Base-by-base conservation (phyloP, 805 yeast species). In the Saccharomycopsis malanga region DNA sequence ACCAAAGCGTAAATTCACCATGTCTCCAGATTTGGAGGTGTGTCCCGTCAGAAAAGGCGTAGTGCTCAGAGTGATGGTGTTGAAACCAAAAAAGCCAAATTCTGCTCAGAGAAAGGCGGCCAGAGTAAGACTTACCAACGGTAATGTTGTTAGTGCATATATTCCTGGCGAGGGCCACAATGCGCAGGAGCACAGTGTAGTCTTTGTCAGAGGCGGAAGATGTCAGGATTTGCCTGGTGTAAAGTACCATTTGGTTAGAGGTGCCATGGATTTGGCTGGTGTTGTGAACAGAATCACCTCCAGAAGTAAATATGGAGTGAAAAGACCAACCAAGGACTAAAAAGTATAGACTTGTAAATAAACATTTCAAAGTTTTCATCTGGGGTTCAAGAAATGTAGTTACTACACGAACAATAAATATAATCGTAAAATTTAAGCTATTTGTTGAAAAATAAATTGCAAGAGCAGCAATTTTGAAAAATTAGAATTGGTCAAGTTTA, bases 161-260 rank as follows among this genome's bases (percentile, higher is more conserved):
- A 93, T 93, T 49, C 96, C 97, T 14, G 99, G 99, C 46, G 97
- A 93, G 62, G 98, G 99, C 18, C 98, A 93, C 66, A 93, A 93
- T 61, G 83, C 95, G 20, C 98, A 93, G 70, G 99, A 93, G 65
- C 99, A 93, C 68, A 86, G 94, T 60, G 94, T 93, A 44, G 98
- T 93, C 1, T 77, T 80, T 45, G 95, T 93, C 3, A 79, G 98
- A 67, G 99, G 99, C n/a, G 99, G 98, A 14, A 81, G 97, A 74
- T 87, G 87, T 45, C 96, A 89, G 62, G 99, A 93, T 79, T 72
- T 91, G 58, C 98, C 98, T 22, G 99, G 99, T 76, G 96, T 93
- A 42, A 89, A 87, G 63, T 93, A 93, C 66, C 93, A 86, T 67
- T 72, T 87, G 56, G 84, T 93, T 18, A 79, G 99, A 70, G 99